phyloP scores from a whole-genome alignment of 139 green algal genomes.

The Desmodesmus armatus region DNA sequence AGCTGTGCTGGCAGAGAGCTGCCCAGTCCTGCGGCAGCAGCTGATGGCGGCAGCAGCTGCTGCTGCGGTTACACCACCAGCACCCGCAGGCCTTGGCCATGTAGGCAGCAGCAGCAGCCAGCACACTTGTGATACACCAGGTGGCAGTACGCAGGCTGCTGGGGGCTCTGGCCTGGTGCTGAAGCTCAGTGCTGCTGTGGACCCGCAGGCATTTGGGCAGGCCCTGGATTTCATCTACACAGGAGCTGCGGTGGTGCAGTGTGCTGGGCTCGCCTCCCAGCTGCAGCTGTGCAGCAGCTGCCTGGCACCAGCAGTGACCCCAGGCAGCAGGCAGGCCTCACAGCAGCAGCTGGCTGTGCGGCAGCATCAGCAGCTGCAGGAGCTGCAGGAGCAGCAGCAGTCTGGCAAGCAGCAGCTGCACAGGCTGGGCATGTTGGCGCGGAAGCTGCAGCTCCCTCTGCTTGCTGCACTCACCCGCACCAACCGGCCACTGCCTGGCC shows the following conservation, averaged over 20 bases:
- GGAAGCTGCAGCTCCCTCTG: slow-evolving; percentile 5
- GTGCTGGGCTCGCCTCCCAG: not conserved
- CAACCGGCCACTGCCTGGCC: not conserved
- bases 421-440: not conserved
- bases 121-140: not conserved
- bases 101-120: not conserved
- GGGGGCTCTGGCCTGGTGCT: not conserved
- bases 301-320: too few species aligned
- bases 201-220: not conserved
- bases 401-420: not conserved
- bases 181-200: not conserved
- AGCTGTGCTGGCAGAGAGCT: not conserved
- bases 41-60: not conserved
- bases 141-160: not conserved
- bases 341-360: not conserved
- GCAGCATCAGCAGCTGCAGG: not conserved
- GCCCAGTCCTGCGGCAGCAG: not conserved
- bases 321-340: too few species aligned
- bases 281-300: not conserved
- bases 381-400: not conserved
- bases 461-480: not conserved
- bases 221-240: slow-evolving; percentile 4
- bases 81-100: not conserved
- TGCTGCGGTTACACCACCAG: not conserved
- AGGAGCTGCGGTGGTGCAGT: not conserved